These are phyloP conservation scores for Penicillium malachiteum DNA, from an alignment of 495 filamentous ascomycete species.

Conservation along the genomic window DNA sequence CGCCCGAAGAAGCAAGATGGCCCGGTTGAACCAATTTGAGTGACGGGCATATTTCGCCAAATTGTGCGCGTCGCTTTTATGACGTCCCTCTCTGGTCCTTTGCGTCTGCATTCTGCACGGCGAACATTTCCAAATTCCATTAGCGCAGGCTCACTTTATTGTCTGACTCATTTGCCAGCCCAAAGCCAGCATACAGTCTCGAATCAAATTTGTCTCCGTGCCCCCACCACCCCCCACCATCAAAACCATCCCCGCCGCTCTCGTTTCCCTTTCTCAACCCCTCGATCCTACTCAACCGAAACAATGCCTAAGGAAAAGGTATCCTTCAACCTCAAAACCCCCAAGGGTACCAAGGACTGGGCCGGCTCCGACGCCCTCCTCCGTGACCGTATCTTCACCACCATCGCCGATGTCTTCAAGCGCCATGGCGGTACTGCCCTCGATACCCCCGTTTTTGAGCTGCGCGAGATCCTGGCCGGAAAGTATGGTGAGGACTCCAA, in stretches of 20 bases:
- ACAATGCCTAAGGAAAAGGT: constrained; percentile 39
- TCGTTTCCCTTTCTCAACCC: constrained; percentile 29
- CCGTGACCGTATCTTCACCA: constrained; percentile 75
- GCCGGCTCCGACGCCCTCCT: constrained; percentile 29
- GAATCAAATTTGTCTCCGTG: constrained; percentile 33
- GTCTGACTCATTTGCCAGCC: constrained; percentile 19
- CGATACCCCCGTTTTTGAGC: constrained; percentile 81
- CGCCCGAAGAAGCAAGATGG: constrained; percentile 15
- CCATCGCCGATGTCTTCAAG: constrained; percentile 82
- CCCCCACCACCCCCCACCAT: constrained; percentile 44
- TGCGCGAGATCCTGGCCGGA: constrained; percentile 74
- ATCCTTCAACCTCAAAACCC: constrained; percentile 46
- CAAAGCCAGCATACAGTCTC: constrained; percentile 24
- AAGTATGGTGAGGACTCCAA: constrained; percentile 94
- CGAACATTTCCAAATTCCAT: constrained; percentile 24
- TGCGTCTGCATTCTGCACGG: constrained; percentile 27
- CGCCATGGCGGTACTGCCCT: constrained; percentile 84
- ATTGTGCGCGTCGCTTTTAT: constrained; percentile 21
- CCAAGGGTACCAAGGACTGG: constrained; percentile 52
- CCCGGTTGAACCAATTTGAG: constrained; percentile 14
- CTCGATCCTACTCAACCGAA: constrained; percentile 16
- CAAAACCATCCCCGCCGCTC: constrained; percentile 29
- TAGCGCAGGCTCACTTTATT: constrained; percentile 4
- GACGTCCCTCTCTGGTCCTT: constrained; percentile 20
- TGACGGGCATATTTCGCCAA: constrained; percentile 15